A percentile compares a stretch with the other conserved stretches of the same genome.
Evolutionary conservation across 768 basidiomycete genomes (phyloP).

Genomic region (Suillus placidus): DNA sequence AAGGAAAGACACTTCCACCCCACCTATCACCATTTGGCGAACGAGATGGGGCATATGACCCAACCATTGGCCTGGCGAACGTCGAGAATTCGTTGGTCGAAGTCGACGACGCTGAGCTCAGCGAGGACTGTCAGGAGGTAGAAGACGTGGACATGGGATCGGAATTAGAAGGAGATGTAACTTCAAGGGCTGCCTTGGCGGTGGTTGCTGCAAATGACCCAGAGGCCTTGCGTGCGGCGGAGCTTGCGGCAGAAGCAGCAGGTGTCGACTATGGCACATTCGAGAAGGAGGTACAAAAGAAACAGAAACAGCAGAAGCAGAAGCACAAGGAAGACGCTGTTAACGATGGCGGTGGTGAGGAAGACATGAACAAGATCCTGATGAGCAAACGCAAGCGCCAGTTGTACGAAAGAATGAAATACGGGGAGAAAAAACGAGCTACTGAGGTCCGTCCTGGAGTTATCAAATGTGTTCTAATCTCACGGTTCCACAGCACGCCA

Average conservation of each 20-base stretch:
- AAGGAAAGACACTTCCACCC: slow-evolving; percentile 86
- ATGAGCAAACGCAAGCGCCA: slow-evolving; percentile 95
- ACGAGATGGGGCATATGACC: slow-evolving; percentile 75
- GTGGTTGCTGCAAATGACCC: slow-evolving; percentile 53
- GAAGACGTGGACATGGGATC: slow-evolving; percentile 19
- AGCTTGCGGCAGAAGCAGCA: slow-evolving; percentile 88
- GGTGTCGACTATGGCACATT: slow-evolving; percentile 82
- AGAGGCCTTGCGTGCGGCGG: slow-evolving; percentile 78
- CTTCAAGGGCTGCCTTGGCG: slow-evolving; percentile 29
- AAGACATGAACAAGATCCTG: slow-evolving; percentile 97
- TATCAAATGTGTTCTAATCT: slow-evolving; percentile 8
- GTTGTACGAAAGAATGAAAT: slow-evolving; percentile 92
- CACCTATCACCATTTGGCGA: slow-evolving; percentile 96
- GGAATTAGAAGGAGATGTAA: slow-evolving; percentile 33
- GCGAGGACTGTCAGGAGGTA: slow-evolving; percentile 35
- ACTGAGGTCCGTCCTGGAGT: slow-evolving; percentile 64
- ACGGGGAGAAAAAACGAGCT: slow-evolving; percentile 74
- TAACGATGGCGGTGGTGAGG: slow-evolving; percentile 48
- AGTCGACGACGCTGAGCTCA: slow-evolving; percentile 35
- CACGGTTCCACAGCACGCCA: slow-evolving; percentile 50
- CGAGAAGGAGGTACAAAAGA: slow-evolving; percentile 72
- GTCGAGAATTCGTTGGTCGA: slow-evolving; percentile 30
- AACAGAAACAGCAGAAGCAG: slow-evolving; percentile 41
- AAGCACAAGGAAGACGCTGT: slow-evolving; percentile 33
- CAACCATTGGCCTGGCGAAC: slow-evolving; percentile 40